Conservation (phyloP, 768 basidiomycete genomes). For the Mycena pura region DNA sequence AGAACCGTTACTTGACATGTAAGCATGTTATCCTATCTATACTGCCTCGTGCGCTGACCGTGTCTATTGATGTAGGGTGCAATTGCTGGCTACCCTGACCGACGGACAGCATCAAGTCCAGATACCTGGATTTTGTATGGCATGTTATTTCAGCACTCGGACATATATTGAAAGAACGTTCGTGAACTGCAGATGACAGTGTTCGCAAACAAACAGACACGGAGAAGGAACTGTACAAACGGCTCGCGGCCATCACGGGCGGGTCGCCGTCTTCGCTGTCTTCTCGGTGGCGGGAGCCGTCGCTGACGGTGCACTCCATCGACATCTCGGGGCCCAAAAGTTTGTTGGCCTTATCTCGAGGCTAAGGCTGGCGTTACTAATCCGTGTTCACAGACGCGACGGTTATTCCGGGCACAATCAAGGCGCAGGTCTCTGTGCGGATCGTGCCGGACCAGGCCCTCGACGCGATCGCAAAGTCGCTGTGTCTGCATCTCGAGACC, state of each 20-base stretch:
- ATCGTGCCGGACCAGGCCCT: conserved; percentile 95
- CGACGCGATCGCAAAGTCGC: conserved; percentile 64
- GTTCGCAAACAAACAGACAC: conserved; percentile 73
- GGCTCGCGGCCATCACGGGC: conserved; percentile 72
- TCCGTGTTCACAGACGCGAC: conserved; percentile 65
- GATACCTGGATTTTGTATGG: conserved; percentile 86
- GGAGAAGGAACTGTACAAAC: conserved; percentile 72
- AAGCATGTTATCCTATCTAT: conserved; percentile 29
- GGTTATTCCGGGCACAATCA: conserved; percentile 85
- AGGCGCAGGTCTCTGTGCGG: conserved; percentile 87
- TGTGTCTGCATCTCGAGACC: conserved; percentile 62
- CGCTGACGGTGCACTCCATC: conserved; percentile 87
- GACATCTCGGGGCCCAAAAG: conserved; percentile 83
- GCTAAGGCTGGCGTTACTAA: background rate
- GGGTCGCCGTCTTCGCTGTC: conserved; percentile 71
- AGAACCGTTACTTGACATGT: conserved; percentile 97
- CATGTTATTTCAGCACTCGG: background rate
- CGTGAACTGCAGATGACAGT: conserved; percentile 64
- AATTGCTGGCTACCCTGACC: conserved; percentile 74
- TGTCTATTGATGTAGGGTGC: conserved; percentile 68
- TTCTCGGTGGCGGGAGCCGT: conserved; percentile 89
- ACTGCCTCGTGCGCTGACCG: background rate
- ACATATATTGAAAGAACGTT: background rate
- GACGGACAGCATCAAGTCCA: conserved; percentile 63
- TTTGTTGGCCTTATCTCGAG: conserved; percentile 39